A percentile compares a stretch with the other conserved stretches of the same genome.
These are phyloP conservation scores for Chaetomidium leptoderma DNA, from an alignment of 495 filamentous ascomycete genomes.

Conservation along the genomic window DNA sequence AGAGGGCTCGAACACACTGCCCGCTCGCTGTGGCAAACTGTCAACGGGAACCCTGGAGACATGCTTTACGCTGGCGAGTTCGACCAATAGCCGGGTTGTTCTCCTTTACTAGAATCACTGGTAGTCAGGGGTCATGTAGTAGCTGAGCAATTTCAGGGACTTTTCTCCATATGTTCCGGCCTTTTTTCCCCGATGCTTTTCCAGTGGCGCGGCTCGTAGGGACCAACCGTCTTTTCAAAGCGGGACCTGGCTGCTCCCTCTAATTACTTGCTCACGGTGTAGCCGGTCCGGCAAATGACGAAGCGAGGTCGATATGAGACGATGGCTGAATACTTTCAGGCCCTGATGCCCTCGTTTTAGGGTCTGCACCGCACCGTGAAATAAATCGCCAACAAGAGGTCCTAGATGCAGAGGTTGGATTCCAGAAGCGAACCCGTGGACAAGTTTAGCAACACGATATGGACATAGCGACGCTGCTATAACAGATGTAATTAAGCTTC, in stretches of 20 bases:
- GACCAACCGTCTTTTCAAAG: not conserved
- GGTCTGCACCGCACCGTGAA: not conserved
- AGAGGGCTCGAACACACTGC: constrained; percentile 16
- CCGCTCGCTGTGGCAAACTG: constrained; percentile 18
- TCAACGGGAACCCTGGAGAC: constrained; percentile 18
- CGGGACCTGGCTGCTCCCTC: not conserved
- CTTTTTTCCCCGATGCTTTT: not conserved
- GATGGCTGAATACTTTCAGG: not conserved
- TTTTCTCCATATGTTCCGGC: not conserved
- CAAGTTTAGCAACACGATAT: constrained; percentile 7
- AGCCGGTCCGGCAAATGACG: constrained; percentile 11
- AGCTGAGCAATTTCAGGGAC: not conserved
- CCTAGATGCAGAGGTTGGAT: not conserved
- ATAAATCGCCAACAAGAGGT: constrained; percentile 4
- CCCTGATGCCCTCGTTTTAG: not conserved
- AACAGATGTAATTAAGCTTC: not conserved
- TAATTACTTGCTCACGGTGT: not conserved
- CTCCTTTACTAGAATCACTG: not conserved
- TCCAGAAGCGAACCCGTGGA: not conserved
- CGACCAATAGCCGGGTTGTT: constrained; percentile 6
- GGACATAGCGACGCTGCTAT: not conserved
- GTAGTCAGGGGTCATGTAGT: not conserved
- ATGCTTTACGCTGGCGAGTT: constrained; percentile 25
- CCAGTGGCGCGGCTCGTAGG: not conserved
- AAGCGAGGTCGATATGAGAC: not conserved